A percentile compares a stretch with the other conserved stretches of the same genome.
Evolutionary conservation across 139 green algal species (phyloP).

Genomic region (Closterium sp.): DNA sequence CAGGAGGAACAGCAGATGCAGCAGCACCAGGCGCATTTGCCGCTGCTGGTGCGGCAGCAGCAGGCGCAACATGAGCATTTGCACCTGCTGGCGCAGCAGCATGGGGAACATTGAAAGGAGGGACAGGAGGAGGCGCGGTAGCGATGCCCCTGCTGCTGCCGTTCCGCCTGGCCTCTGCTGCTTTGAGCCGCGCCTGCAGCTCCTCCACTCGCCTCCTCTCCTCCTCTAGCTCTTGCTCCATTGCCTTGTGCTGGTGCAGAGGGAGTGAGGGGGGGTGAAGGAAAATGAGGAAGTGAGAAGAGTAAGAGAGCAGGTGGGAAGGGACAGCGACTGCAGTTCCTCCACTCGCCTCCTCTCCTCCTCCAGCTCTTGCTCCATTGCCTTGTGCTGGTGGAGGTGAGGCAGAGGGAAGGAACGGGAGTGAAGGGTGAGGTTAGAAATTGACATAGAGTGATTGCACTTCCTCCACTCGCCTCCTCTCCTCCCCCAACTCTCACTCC

Average conservation of each 20-base stretch:
- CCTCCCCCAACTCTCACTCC: not conserved
- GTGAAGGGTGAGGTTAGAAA: not conserved
- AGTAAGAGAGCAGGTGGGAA: no score
- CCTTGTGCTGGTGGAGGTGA: no score
- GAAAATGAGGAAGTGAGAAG: no score
- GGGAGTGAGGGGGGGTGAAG: no score
- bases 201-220: not conserved
- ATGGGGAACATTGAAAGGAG: not conserved
- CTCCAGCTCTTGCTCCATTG: no score
- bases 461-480: not conserved
- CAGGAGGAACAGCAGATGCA: not conserved
- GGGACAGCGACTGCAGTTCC: no score
- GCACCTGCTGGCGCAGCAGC: not conserved
- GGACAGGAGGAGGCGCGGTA: not conserved
- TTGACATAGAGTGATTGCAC: not conserved
- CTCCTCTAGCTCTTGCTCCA: not conserved
- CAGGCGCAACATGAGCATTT: no score
- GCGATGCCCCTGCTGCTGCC: not conserved
- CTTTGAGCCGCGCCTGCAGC: not conserved
- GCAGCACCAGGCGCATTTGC: not conserved
- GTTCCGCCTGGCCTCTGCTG: not conserved
- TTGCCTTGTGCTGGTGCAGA: not conserved
- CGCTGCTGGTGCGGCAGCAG: no score
- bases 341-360: no score
- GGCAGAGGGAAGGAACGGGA: not conserved